A percentile compares a stretch with the other conserved stretches of the same genome.
Conservation (phyloP, 1,139 yeast genomes). For the Pichia terricola region DNA sequence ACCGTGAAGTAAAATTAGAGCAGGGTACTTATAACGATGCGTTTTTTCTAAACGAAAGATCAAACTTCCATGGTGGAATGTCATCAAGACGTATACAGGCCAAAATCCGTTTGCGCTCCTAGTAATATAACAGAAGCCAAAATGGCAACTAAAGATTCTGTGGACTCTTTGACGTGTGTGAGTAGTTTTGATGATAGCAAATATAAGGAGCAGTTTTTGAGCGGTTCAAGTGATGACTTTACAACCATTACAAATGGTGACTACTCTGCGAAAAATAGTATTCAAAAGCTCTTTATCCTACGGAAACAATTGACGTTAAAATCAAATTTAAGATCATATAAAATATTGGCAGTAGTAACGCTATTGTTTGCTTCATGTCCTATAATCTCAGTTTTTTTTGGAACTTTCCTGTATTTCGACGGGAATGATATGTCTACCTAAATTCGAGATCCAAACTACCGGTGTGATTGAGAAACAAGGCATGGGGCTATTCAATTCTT, state of each 20-base stretch:
- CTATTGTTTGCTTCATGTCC: slow-evolving; percentile 19
- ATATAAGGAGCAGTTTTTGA: no score
- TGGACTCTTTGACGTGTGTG: neutral
- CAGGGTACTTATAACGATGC: no score
- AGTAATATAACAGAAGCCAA: no score
- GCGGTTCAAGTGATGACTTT: no score
- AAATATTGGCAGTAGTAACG: slow-evolving; percentile 13
- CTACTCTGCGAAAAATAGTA: no score
- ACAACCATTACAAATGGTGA: no score
- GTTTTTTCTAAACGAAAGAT: no score
- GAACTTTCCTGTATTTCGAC: slow-evolving; percentile 20
- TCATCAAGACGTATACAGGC: no score
- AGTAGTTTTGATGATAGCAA: neutral
- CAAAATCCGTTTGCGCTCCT: no score
- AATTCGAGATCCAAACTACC: slow-evolving; percentile 29
- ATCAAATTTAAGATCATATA: slow-evolving; percentile 16
- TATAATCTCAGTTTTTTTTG: slow-evolving; percentile 9
- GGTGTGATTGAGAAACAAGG: neutral
- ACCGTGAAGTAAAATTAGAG: no score
- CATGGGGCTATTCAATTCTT: no score
- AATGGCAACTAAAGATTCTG: neutral
- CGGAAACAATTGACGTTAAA: slow-evolving; percentile 7
- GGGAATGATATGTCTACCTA: slow-evolving; percentile 36
- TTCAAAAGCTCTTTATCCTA: slow-evolving; percentile 3
- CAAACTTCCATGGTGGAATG: no score